Evolutionary conservation across 1,284 basidiomycete genomes (phyloP).

Genomic region (Malassezia yamatoensis): DNA sequence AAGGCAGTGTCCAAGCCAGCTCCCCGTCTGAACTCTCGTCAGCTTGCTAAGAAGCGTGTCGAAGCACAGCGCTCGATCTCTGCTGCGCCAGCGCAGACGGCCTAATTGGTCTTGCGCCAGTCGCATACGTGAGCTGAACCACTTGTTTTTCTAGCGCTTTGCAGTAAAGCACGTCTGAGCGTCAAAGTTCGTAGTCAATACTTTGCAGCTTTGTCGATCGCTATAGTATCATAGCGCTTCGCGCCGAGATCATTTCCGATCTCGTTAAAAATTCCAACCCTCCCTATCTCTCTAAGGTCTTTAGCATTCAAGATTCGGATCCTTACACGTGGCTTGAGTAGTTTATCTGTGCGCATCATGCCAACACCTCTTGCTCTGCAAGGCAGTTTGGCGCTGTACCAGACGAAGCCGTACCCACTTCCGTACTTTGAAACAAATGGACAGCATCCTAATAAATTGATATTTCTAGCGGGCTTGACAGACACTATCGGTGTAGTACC

Average conservation of each 20-base stretch:
- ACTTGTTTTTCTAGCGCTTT: no score
- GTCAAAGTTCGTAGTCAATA: no score
- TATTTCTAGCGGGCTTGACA: conserved; percentile 35
- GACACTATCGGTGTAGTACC: conserved; percentile 37
- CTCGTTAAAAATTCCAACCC: conserved; percentile 1
- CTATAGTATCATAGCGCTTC: conserved; percentile 17
- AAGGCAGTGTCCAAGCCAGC: conserved; percentile 33
- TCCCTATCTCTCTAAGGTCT: not conserved
- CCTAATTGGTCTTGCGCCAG: conserved; percentile 3
- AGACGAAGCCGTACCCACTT: conserved; percentile 21
- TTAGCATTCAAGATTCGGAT: not conserved
- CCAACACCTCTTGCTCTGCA: conserved; percentile 1
- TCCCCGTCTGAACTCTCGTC: conserved; percentile 43
- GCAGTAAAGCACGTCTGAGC: no score
- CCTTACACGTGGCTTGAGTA: not conserved
- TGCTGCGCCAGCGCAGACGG: conserved; percentile 10
- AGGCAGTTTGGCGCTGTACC: conserved; percentile 26
- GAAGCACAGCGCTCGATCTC: conserved; percentile 28
- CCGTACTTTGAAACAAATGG: conserved; percentile 31
- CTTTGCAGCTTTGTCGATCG: conserved; percentile 12
- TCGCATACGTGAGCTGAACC: no score
- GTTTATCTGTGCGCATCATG: not conserved
- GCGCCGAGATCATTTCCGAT: conserved; percentile 1
- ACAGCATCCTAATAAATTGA: conserved; percentile 22
- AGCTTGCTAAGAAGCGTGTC: conserved; percentile 43